These are phyloP conservation scores for Mucor sp. DNA, from an alignment of 371 early-diverging fungal genomes.

Conservation along the genomic window DNA sequence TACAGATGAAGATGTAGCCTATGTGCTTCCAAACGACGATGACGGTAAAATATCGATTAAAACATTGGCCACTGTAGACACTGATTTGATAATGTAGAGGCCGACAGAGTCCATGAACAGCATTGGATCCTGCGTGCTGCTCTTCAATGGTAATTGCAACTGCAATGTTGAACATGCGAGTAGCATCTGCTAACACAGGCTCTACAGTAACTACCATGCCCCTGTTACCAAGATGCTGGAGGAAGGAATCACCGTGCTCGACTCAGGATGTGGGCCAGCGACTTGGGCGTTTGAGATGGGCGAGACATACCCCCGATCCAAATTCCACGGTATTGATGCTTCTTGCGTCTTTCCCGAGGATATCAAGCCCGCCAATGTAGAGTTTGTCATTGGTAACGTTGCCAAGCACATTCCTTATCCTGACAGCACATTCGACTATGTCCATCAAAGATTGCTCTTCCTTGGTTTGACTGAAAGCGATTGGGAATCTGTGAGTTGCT, in stretches of 20 bases:
- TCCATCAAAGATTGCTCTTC: conserved; percentile 51
- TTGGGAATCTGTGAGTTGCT: conserved; percentile 19
- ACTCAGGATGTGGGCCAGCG: conserved; percentile 21
- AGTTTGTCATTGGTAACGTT: conserved; percentile 55
- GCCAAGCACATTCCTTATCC: conserved; percentile 55
- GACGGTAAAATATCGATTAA: conserved; percentile 23
- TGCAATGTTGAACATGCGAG: not conserved
- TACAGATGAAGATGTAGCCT: conserved; percentile 43
- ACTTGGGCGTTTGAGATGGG: conserved; percentile 22
- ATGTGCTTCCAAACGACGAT: conserved; percentile 56
- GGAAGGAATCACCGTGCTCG: conserved; percentile 19
- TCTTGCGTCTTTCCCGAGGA: conserved; percentile 44
- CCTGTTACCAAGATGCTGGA: conserved; percentile 16
- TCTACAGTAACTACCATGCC: conserved; percentile 21
- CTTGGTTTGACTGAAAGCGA: conserved; percentile 30
- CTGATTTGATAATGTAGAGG: conserved; percentile 6
- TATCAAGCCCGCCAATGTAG: conserved; percentile 48
- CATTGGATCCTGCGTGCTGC: conserved; percentile 24
- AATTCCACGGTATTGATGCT: conserved; percentile 45
- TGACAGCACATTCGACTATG: conserved; percentile 56
- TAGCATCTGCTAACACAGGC: not conserved
- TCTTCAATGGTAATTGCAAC: conserved; percentile 16
- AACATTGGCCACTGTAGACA: not conserved
- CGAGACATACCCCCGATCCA: conserved; percentile 15
- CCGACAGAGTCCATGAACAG: conserved; percentile 26